A percentile compares a stretch with the other conserved stretches of the same genome.
Conservation (phyloP, 2,329 filamentous ascomycete genomes). For the Elsinoe arachidis region DNA sequence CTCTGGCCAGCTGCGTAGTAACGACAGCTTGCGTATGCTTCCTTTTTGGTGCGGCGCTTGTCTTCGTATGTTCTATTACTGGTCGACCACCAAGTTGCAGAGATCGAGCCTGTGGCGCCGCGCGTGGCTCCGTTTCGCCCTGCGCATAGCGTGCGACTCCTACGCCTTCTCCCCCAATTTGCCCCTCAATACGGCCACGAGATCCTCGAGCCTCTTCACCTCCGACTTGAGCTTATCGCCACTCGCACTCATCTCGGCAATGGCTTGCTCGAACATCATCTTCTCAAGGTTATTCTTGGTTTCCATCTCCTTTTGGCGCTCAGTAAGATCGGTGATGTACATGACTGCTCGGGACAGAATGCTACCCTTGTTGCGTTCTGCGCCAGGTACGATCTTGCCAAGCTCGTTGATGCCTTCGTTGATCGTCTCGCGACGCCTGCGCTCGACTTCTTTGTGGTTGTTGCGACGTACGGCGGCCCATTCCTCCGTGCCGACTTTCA, state of each 20-base stretch:
- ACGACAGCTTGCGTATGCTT: too few relatives aligned
- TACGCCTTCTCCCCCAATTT: background rate
- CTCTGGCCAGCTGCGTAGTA: too few relatives aligned
- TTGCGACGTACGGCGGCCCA: slow-evolving; percentile 97
- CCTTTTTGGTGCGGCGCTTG: too few relatives aligned
- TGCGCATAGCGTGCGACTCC: background rate
- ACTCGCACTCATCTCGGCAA: slow-evolving; percentile 74
- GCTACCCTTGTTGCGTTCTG: slow-evolving; percentile 98
- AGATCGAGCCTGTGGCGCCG: too few relatives aligned
- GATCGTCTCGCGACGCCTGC: slow-evolving; percentile 91
- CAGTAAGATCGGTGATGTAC: slow-evolving; percentile 89
- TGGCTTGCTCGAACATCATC: slow-evolving; percentile 78
- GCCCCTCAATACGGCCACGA: slow-evolving; percentile 71
- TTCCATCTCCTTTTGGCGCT: slow-evolving; percentile 88
- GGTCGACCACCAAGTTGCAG: background rate
- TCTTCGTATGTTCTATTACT: background rate
- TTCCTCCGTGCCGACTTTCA: slow-evolving; percentile 87
- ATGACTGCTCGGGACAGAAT: slow-evolving; percentile 88
- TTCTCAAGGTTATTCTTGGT: slow-evolving; percentile 93
- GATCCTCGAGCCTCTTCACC: slow-evolving; percentile 67
- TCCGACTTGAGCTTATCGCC: slow-evolving; percentile 82
- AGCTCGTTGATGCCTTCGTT: slow-evolving; percentile 98
- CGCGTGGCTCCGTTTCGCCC: too few relatives aligned
- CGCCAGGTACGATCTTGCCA: slow-evolving; percentile 92
- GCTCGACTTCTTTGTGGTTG: slow-evolving; percentile 99